Conservation (phyloP, 176 grass and related monocot genomes). For the Bothriochloa decipiens region DNA sequence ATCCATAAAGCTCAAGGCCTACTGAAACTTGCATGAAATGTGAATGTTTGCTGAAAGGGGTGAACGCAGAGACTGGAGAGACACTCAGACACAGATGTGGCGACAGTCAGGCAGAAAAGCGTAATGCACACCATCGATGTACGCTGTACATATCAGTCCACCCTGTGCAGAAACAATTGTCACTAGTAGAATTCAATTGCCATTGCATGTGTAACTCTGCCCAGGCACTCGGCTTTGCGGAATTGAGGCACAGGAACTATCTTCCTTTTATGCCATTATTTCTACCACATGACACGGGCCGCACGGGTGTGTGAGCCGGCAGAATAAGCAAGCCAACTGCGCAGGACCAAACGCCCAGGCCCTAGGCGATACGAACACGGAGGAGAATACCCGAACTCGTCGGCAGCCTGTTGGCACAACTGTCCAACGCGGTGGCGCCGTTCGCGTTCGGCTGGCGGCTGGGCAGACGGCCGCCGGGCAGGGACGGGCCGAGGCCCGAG, state of each 20-base stretch:
- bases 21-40: background rate
- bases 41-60: background rate
- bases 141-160: background rate
- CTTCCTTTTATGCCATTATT: no score
- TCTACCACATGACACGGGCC: no score
- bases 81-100: background rate
- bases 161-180: no score
- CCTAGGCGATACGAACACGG: background rate
- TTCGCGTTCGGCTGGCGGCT: background rate
- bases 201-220: no score
- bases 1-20: slow-evolving; percentile 9
- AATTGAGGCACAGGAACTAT: no score
- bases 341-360: background rate
- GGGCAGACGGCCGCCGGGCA: background rate
- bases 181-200: no score
- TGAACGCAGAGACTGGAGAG: background rate
- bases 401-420: background rate
- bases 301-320: no score
- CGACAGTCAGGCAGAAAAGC: background rate
- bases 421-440: background rate
- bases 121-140: background rate
- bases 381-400: no score
- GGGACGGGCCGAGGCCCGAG: background rate
- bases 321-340: no score
- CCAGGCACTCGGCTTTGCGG: no score